These are phyloP conservation scores for Calonectria pauciramosa DNA, from an alignment of 2,329 filamentous ascomycete species.

Conservation along the genomic window DNA sequence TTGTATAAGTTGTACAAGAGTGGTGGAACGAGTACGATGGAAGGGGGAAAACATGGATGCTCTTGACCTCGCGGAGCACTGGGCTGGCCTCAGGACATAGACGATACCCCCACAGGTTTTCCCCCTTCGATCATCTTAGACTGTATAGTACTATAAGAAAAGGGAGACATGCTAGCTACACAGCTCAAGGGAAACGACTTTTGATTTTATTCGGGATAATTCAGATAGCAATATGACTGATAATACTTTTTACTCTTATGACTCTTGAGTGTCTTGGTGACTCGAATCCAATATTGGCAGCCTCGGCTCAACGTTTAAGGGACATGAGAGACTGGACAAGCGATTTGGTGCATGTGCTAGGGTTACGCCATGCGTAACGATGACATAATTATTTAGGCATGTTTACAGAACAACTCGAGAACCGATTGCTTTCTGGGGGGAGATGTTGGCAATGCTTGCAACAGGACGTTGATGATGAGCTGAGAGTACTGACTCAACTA, in stretches of 20 bases:
- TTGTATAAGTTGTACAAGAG: constrained; percentile 46
- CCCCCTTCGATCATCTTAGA: constrained; percentile 42
- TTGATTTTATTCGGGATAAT: constrained; percentile 27
- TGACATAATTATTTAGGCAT: background rate
- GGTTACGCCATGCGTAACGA: background rate
- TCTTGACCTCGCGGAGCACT: constrained; percentile 42
- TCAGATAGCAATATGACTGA: constrained; percentile 27
- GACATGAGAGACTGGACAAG: background rate
- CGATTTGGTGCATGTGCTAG: background rate
- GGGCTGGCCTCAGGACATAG: constrained; percentile 50
- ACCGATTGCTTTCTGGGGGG: background rate
- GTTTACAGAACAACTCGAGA: background rate
- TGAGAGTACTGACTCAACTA: background rate
- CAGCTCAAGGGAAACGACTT: constrained; percentile 38
- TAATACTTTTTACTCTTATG: background rate
- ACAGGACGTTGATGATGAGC: background rate
- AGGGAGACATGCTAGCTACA: constrained; percentile 43
- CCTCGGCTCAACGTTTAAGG: background rate
- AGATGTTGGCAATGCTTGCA: background rate
- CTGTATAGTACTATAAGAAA: constrained; percentile 45
- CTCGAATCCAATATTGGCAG: background rate
- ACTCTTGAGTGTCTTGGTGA: background rate
- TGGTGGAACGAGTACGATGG: constrained; percentile 36
- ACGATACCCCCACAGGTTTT: constrained; percentile 49
- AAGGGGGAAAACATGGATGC: constrained; percentile 38